Conservation (phyloP, 2,329 filamentous ascomycete genomes). For the Scopulariopsis brevicaulis region DNA sequence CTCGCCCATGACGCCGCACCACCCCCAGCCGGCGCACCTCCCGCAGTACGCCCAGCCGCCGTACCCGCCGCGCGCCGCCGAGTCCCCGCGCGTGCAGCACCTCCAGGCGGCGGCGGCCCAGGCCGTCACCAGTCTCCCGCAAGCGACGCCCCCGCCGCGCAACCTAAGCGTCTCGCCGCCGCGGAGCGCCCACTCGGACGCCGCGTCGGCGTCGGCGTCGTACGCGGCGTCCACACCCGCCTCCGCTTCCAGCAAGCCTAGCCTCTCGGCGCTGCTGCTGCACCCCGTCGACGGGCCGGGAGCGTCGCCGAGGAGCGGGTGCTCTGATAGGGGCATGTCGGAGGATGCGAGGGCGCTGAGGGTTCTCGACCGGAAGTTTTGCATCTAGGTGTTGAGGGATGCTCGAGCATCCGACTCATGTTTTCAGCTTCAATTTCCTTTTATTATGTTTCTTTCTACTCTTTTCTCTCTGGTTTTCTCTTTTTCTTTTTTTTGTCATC, state of each 20-base stretch:
- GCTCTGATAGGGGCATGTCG: conserved; percentile 1
- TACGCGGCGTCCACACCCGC: conserved; percentile 8
- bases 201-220: conserved; percentile 9
- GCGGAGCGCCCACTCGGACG: conserved; percentile 25
- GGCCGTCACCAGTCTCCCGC: conserved; percentile 23
- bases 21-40: conserved; percentile 7
- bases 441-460: neutral
- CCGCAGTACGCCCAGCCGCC: conserved; percentile 15
- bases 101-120: conserved; percentile 29
- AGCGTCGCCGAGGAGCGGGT: neutral
- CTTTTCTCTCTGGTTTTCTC: neutral
- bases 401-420: neutral
- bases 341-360: conserved; percentile 56
- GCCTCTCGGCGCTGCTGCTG: conserved; percentile 38
- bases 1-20: conserved; percentile 6
- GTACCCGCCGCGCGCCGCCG: conserved; percentile 4
- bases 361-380: conserved; percentile 52
- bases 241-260: conserved; percentile 23
- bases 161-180: conserved; percentile 37
- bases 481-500: neutral
- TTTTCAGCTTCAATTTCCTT: neutral
- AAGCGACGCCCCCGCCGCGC: conserved; percentile 30
- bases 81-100: conserved; percentile 20
- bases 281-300: conserved; percentile 22
- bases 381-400: conserved; percentile 13